These are phyloP conservation scores for Tubosaeta sp. DNA, from an alignment of 768 basidiomycete genomes.

Conservation along the genomic window DNA sequence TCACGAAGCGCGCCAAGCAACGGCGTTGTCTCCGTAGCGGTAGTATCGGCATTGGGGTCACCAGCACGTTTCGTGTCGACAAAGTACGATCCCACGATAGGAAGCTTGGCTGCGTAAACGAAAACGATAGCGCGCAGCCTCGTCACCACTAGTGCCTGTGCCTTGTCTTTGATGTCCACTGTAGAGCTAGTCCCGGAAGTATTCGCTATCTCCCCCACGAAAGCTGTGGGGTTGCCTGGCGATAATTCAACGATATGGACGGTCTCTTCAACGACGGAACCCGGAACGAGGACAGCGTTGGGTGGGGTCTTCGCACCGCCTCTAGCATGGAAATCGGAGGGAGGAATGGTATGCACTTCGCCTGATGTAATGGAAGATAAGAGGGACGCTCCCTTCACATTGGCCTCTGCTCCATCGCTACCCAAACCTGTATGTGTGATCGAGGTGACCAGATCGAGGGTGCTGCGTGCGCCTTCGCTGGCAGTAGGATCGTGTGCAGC, in stretches of 20 bases:
- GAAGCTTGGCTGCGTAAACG: constrained; percentile 16
- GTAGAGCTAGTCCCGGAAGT: neutral
- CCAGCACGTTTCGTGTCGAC: constrained; percentile 1
- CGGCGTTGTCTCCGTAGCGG: constrained; percentile 23
- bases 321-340: neutral
- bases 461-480: neutral
- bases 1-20: constrained; percentile 21
- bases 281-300: neutral
- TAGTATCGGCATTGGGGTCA: neutral
- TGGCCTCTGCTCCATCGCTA: neutral
- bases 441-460: neutral
- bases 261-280: neutral
- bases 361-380: neutral
- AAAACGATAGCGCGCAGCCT: constrained; percentile 11
- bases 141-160: constrained; percentile 2
- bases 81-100: constrained; percentile 23
- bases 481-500: neutral
- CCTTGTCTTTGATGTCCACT: constrained; percentile 4
- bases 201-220: neutral
- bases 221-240: neutral
- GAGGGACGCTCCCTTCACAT: neutral
- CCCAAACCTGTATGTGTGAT: neutral
- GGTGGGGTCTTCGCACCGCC: neutral
- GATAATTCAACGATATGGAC: neutral
- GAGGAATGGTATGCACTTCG: neutral